Evolutionary conservation across 305 asterid genomes (phyloP), one percentile per base, ranked within the genome.

Genomic region (Ajuga reptans): DNA sequence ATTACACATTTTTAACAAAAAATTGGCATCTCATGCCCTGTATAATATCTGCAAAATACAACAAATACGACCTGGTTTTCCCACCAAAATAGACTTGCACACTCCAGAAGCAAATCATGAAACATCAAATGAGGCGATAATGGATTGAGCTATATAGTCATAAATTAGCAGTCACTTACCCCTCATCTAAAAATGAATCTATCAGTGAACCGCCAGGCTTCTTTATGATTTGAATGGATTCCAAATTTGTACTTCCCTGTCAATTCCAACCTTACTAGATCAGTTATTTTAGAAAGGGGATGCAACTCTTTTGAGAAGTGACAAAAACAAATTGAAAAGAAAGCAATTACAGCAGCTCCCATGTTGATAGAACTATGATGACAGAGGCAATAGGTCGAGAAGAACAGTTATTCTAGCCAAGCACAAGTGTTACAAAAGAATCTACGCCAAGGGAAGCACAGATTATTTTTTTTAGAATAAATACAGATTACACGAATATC

Each of bases 221-320:
- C 89, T 85, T 91, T 63, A 91, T 91, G 72, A 91, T 87, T 78
- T 89, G 97, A 70, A 91, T 91, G 75, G 96, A 55, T 79, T 89
- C 96, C 83, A 91, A 85, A 70, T 91, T 89, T 52, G 97, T 89
- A 72, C 96, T 91, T 11, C 95, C 97, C 96, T 89, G 87, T 55
- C 50, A 39, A 37, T 76, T 64, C 27, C 64, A 69, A 75, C 11
- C 56, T 42, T 41, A 60, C 10, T 17, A 72, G 73, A 73, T 70
- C n/a, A 21, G 55, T 9, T 59, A 17, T 37, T 56, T 42, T 16
- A 0, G 8, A 31, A 14, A 49, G 50, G 9, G 9, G 5, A 70
- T 17, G 50, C 49, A 17, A 12, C n/a, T 5, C 18, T 15, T 33
- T 8, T 2, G 4, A 43, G 29, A 56, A 43, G 46, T 6, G 72